phyloP scores from a whole-genome alignment of 352 stramenopile genomes.

The Pythium aristosporum region DNA sequence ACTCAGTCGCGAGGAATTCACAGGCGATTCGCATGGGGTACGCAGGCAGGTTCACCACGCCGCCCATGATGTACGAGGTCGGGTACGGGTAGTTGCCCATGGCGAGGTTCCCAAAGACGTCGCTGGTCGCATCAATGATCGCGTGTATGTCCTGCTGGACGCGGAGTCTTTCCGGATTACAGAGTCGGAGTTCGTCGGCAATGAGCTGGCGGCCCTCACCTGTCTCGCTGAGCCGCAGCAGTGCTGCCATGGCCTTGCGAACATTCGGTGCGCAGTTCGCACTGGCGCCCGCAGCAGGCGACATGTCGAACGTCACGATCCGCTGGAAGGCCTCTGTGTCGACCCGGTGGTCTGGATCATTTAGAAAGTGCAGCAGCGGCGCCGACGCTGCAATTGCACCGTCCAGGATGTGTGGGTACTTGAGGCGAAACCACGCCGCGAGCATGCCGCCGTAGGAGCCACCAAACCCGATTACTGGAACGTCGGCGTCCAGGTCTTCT shows the following conservation, averaged over 20 bases:
- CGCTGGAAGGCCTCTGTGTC: slow-evolving; percentile 37
- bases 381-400: slow-evolving; percentile 65
- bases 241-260: slow-evolving; percentile 47
- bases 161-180: not conserved
- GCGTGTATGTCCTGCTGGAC: slow-evolving; percentile 38
- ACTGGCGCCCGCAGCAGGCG: slow-evolving; percentile 55
- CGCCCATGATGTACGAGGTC: slow-evolving; percentile 92
- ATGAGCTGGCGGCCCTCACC: slow-evolving; percentile 45
- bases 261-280: slow-evolving; percentile 83
- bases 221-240: slow-evolving; percentile 49
- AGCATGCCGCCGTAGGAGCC: slow-evolving; percentile 82
- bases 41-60: slow-evolving; percentile 73
- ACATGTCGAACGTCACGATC: slow-evolving; percentile 64
- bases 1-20: slow-evolving; percentile 48
- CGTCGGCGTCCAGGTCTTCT: slow-evolving; percentile 33
- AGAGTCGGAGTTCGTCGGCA: slow-evolving; percentile 16
- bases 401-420: slow-evolving; percentile 73
- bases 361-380: slow-evolving; percentile 56
- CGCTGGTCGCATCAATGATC: slow-evolving; percentile 66
- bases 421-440: slow-evolving; percentile 67
- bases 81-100: slow-evolving; percentile 97
- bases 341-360: slow-evolving; percentile 28
- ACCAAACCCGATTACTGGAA: slow-evolving; percentile 68
- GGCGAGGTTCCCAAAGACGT: slow-evolving; percentile 90
- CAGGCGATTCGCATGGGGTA: slow-evolving; percentile 91